Percentiles rank a stretch among this genome's conserved stretches.
Conservation (phyloP, 257 asterid species). For the Craterostigma plantagineum region DNA sequence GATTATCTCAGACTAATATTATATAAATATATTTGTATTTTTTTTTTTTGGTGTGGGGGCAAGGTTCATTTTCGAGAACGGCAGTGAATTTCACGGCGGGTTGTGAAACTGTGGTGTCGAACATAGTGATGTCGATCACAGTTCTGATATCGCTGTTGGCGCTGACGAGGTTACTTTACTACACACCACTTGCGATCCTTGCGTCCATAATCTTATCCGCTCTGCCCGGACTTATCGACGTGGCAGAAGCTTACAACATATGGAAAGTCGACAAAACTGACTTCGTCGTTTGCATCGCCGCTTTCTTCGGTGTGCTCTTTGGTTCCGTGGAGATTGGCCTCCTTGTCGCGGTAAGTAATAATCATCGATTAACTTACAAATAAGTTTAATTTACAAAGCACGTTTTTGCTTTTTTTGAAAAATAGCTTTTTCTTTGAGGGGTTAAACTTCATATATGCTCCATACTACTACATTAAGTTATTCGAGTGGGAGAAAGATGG, state of each 20-base stretch:
- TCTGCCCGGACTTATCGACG: constrained; percentile 89
- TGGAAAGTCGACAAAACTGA: constrained; percentile 83
- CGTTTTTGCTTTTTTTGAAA: too few relatives aligned
- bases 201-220: constrained; percentile 76
- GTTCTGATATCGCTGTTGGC: constrained; percentile 64
- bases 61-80: constrained; percentile 90
- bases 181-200: constrained; percentile 81
- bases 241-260: constrained; percentile 70
- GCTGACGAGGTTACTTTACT: constrained; percentile 64
- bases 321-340: constrained; percentile 65
- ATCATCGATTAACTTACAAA: too few relatives aligned
- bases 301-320: constrained; percentile 67
- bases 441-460: too few relatives aligned
- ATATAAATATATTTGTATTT: too few relatives aligned
- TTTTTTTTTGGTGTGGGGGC: too few relatives aligned
- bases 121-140: constrained; percentile 86
- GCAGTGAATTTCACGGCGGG: constrained; percentile 98
- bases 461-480: too few relatives aligned
- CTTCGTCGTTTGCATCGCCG: constrained; percentile 69
- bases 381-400: too few relatives aligned
- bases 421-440: too few relatives aligned
- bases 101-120: constrained; percentile 85
- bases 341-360: constrained; percentile 51
- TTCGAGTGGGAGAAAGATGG: constrained; percentile 2
- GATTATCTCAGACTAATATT: too few relatives aligned